phyloP scores from a whole-genome alignment of 2,329 filamentous ascomycete species.

The Xylariaceae sp. region DNA sequence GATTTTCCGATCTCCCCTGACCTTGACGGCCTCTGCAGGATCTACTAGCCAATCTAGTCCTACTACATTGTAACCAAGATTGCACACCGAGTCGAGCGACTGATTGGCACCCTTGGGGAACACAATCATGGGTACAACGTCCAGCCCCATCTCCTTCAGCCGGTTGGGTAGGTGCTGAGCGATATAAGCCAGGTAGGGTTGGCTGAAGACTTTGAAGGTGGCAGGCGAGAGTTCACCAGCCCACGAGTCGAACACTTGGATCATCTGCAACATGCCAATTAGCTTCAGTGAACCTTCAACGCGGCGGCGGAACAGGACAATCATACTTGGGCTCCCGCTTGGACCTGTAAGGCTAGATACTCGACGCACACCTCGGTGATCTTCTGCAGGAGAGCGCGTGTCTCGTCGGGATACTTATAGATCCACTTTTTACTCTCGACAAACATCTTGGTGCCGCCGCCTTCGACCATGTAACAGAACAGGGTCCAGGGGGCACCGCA shows the following conservation, averaged over 20 bases:
- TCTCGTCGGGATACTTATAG: constrained; percentile 78
- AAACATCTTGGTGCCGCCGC: constrained; percentile 93
- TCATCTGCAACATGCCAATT: constrained; percentile 49
- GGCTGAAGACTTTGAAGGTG: constrained; percentile 78
- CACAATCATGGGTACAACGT: constrained; percentile 90
- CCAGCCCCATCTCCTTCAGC: constrained; percentile 69
- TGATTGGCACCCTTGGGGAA: constrained; percentile 99
- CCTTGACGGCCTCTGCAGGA: constrained; percentile 74
- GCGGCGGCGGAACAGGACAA: constrained; percentile 4
- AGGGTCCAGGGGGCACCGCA: constrained; percentile 96
- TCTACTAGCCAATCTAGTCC: constrained; percentile 95
- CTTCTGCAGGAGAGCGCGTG: constrained; percentile 79
- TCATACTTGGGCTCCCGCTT: constrained; percentile 78
- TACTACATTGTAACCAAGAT: constrained; percentile 88
- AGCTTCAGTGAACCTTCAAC: neutral
- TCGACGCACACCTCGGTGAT: constrained; percentile 94
- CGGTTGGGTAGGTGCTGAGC: constrained; percentile 72
- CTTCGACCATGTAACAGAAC: constrained; percentile 98
- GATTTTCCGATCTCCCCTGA: constrained; percentile 69
- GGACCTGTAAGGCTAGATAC: constrained; percentile 86
- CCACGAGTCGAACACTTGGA: constrained; percentile 99
- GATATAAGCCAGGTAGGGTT: constrained; percentile 84
- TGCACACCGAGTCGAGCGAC: constrained; percentile 80
- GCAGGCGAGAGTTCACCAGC: constrained; percentile 85
- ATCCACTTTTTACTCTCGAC: constrained; percentile 95